These are phyloP conservation scores for Ustilaginoidea virens DNA, from an alignment of 2,329 filamentous ascomycete genomes.

Conservation along the genomic window DNA sequence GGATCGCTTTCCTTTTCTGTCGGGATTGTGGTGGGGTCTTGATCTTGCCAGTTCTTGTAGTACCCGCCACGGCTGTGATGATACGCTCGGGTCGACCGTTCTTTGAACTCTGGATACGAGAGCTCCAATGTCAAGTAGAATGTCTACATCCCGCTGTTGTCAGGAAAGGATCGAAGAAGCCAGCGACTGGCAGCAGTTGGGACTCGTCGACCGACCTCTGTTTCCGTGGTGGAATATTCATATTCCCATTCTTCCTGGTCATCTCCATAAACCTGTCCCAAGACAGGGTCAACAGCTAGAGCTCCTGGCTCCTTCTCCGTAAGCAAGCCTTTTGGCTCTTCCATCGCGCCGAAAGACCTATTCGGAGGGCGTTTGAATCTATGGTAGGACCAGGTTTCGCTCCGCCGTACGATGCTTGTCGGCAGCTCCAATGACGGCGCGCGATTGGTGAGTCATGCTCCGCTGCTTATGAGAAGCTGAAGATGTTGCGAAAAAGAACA, in stretches of 20 bases:
- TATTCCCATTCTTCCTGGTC: constrained; percentile 51
- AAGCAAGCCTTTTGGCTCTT: constrained; percentile 1
- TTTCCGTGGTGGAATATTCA: constrained; percentile 49
- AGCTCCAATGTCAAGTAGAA: constrained; percentile 50
- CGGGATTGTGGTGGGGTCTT: constrained; percentile 7
- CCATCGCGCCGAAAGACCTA: too few relatives aligned
- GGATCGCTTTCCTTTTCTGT: constrained; percentile 14
- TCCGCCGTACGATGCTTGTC: too few relatives aligned
- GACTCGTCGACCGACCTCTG: constrained; percentile 37
- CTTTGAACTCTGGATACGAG: constrained; percentile 42
- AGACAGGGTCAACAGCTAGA: constrained; percentile 13
- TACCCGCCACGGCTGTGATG: constrained; percentile 30
- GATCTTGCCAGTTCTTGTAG: constrained; percentile 25
- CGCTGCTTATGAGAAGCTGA: too few relatives aligned
- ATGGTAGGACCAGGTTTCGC: too few relatives aligned
- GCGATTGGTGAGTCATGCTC: too few relatives aligned
- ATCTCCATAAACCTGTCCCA: constrained; percentile 14
- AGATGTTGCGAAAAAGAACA: too few relatives aligned
- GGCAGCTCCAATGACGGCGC: too few relatives aligned
- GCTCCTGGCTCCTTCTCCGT: constrained; percentile 11
- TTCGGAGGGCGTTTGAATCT: too few relatives aligned
- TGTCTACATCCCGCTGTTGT: constrained; percentile 25
- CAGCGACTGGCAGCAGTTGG: not conserved
- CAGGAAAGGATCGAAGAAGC: too few relatives aligned
- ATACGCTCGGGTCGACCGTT: constrained; percentile 22